These are phyloP conservation scores for Claviceps spartinae DNA, from an alignment of 2,329 filamentous ascomycete species.

Conservation along the genomic window DNA sequence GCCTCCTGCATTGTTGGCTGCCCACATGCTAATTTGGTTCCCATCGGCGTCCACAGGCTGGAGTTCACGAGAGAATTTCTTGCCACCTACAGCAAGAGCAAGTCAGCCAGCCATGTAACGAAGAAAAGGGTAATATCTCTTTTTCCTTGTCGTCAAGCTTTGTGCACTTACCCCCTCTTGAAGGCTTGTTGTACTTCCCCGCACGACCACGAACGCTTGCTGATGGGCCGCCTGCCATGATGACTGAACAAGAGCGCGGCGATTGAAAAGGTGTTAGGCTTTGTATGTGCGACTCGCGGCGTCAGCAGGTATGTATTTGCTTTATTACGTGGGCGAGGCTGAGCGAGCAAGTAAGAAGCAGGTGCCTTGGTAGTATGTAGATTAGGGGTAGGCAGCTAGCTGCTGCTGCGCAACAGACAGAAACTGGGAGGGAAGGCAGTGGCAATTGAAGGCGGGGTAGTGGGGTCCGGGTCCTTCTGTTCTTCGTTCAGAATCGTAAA, in stretches of 20 bases:
- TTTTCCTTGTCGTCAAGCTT: not conserved
- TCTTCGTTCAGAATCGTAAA: no score
- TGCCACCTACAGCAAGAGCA: constrained; percentile 52
- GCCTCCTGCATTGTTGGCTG: constrained; percentile 42
- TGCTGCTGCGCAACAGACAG: not conserved
- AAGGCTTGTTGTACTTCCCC: constrained; percentile 90
- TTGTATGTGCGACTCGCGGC: not conserved
- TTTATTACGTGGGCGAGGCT: not conserved
- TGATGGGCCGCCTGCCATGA: constrained; percentile 34
- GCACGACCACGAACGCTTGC: constrained; percentile 57
- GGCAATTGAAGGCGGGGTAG: constrained; percentile 21
- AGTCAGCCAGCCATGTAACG: not conserved
- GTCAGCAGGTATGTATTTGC: not conserved
- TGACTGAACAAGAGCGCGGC: constrained; percentile 8
- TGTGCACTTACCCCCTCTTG: constrained; percentile 62
- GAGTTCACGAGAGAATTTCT: constrained; percentile 87
- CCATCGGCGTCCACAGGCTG: constrained; percentile 81
- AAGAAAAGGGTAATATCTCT: no score
- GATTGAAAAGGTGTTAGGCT: not conserved
- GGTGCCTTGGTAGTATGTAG: not conserved
- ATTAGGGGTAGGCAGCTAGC: not conserved
- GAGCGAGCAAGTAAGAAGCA: not conserved
- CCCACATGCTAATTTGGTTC: constrained; percentile 82
- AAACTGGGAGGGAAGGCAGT: not conserved
- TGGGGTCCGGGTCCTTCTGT: constrained; percentile 12